These are phyloP conservation scores for Candida buenavistaensis DNA, from an alignment of 1,139 yeast genomes.

Conservation along the genomic window DNA sequence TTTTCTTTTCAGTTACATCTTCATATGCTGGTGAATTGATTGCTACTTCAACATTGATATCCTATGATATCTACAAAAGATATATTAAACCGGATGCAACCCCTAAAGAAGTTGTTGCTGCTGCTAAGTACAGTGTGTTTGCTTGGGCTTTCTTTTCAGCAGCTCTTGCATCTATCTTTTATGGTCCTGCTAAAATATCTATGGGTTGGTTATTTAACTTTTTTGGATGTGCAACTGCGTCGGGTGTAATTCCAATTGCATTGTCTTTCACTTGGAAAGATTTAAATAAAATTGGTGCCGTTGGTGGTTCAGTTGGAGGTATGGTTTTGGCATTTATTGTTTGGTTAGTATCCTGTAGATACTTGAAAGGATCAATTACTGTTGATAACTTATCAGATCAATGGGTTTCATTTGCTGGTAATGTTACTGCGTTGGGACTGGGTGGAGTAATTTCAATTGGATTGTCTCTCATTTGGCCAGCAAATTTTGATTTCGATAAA, in stretches of 20 bases:
- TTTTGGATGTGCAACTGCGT: conserved; percentile 29
- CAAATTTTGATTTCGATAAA: conserved; percentile 31
- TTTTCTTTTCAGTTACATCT: conserved; percentile 51
- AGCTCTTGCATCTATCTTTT: conserved; percentile 40
- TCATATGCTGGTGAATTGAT: conserved; percentile 50
- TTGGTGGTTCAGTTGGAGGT: conserved; percentile 27
- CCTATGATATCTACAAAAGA: conserved; percentile 48
- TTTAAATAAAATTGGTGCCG: conserved; percentile 34
- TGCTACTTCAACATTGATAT: conserved; percentile 46
- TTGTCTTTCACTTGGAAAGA: conserved; percentile 41
- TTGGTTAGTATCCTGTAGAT: conserved; percentile 21
- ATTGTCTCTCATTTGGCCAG: conserved; percentile 33
- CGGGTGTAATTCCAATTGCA: conserved; percentile 44
- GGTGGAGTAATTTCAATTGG: conserved; percentile 33
- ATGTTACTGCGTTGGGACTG: conserved; percentile 16
- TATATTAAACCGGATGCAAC: conserved; percentile 44
- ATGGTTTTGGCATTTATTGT: conserved; percentile 21
- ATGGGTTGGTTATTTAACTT: conserved; percentile 43
- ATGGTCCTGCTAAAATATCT: conserved; percentile 25
- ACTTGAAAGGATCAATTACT: conserved; percentile 25
- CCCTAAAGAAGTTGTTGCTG: conserved; percentile 37
- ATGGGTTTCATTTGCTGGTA: conserved; percentile 24
- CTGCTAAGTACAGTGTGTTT: conserved; percentile 40
- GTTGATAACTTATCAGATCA: conserved; percentile 19
- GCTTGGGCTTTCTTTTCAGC: conserved; percentile 29